Evolutionary conservation across 352 stramenopile species (phyloP).

Genomic region (Phytophthora constricta): DNA sequence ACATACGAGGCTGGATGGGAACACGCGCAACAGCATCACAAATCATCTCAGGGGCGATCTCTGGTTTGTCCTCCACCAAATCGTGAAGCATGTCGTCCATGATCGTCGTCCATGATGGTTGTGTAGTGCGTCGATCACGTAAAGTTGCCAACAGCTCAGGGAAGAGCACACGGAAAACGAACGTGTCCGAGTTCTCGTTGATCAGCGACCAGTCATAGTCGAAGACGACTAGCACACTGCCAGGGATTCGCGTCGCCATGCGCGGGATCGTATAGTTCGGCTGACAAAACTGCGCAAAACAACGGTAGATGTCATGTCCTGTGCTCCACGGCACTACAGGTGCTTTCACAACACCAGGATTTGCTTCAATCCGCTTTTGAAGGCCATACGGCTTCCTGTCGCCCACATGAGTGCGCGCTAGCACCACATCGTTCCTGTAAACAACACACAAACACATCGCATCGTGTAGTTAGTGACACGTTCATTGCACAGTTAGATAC

Average conservation of each 20-base stretch:
- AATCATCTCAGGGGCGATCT: slow-evolving; percentile 47
- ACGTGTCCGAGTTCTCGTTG: slow-evolving; percentile 86
- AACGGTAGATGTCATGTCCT: slow-evolving; percentile 53
- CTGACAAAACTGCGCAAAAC: slow-evolving; percentile 42
- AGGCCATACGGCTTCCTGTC: slow-evolving; percentile 43
- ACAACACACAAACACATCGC: not conserved
- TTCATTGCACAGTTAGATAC: too few relatives aligned
- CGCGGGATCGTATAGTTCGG: slow-evolving; percentile 15
- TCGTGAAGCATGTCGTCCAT: slow-evolving; percentile 70
- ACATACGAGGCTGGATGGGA: slow-evolving; percentile 68
- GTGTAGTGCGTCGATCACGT: slow-evolving; percentile 19
- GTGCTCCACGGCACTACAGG: slow-evolving; percentile 56
- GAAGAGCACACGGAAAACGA: slow-evolving; percentile 73
- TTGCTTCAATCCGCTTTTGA: slow-evolving; percentile 40
- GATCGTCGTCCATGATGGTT: slow-evolving; percentile 65
- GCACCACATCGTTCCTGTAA: slow-evolving; percentile 55
- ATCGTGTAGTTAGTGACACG: not conserved
- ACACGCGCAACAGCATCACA: slow-evolving; percentile 52
- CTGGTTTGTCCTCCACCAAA: slow-evolving; percentile 47
- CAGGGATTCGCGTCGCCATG: slow-evolving; percentile 8
- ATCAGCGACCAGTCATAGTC: slow-evolving; percentile 89
- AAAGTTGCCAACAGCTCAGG: slow-evolving; percentile 61
- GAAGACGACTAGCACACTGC: slow-evolving; percentile 67
- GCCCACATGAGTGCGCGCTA: slow-evolving; percentile 47
- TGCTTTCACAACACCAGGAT: slow-evolving; percentile 41